Evolutionary conservation across 2,329 filamentous ascomycete genomes (phyloP), one percentile per base, ranked within the genome.

Genomic region (Immersiporthe knoxdaviesiana): DNA sequence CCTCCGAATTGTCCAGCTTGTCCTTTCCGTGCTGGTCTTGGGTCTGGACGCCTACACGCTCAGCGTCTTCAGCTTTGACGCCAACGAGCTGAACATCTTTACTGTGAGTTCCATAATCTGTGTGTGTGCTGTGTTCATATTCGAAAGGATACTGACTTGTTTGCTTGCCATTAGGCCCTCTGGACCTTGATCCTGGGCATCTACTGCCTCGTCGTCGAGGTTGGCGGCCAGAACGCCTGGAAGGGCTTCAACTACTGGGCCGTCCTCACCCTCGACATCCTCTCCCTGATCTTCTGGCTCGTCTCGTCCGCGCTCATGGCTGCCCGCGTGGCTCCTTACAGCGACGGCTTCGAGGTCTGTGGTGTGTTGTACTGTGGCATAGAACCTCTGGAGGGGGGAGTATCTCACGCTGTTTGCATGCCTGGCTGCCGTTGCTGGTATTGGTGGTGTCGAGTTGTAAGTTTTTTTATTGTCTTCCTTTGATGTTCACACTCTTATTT

Each of bases 221-320:
- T 78, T 50, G 78, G 78, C 30, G 74, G 77, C 0, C 78, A 81
- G n/a, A 75, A 75, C 2, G 73, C 79, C 27, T 61, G 24, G 32
- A 50, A 37, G 24, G 59, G 41, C 2, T 87, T 84, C 76, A 88
- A 88, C 76, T 84, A 84, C 76, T 87, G 84, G 82, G 83, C 83
- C 35, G 79, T 85, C 10, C 76, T 88, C 3, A 79, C 78, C 30
- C 77, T 88, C 50, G 86, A 88, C 71, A 80, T 84, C 27, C 80
- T 84, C 68, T 80, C 85, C 39, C 74, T 84, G 66, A 70, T 88
- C 67, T 84, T 88, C 75, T 89, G 85, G 86, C 77, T 86, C 47
- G 73, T 78, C 65, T 78, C 81, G 1, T 82, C 84, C 54, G 81
- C 79, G 16, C 72, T 83, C 21, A 74, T 82, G 12, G 82, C 82